Evolutionary conservation across 805 yeast genomes (phyloP).

Genomic region (Zygoascus bituminiphila): DNA sequence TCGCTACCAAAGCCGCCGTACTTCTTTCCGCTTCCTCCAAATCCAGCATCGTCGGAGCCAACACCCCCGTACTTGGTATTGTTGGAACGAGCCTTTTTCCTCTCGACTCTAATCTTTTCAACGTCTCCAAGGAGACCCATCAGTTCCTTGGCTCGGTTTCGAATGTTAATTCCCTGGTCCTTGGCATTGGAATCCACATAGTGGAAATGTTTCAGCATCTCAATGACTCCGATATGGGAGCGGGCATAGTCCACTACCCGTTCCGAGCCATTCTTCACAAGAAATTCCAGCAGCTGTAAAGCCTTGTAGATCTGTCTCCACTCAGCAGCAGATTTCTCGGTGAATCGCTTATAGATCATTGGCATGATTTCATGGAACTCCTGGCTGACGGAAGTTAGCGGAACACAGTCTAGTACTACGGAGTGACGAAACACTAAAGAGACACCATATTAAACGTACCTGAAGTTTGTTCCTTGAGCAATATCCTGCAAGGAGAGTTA

Average conservation of each 20-base stretch:
- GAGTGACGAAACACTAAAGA: background rate
- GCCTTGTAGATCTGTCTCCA: slow-evolving; percentile 98
- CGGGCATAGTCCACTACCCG: slow-evolving; percentile 93
- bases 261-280: slow-evolving; percentile 88
- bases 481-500: no score
- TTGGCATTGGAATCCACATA: slow-evolving; percentile 88
- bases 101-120: slow-evolving; percentile 63
- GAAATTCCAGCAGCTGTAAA: slow-evolving; percentile 81
- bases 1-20: slow-evolving; percentile 32
- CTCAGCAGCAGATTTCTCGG: slow-evolving; percentile 91
- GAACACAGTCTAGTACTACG: background rate
- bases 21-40: slow-evolving; percentile 28
- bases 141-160: slow-evolving; percentile 80
- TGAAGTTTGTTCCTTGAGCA: slow-evolving; percentile 86
- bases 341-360: slow-evolving; percentile 56
- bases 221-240: slow-evolving; percentile 67
- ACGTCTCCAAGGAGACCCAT: slow-evolving; percentile 69
- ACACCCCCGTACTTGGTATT: slow-evolving; percentile 78
- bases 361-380: slow-evolving; percentile 39
- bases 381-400: slow-evolving; percentile 12
- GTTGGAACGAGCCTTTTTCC: slow-evolving; percentile 84
- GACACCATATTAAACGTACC: no score
- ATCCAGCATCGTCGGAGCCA: slow-evolving; percentile 33
- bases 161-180: slow-evolving; percentile 92
- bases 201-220: slow-evolving; percentile 87